A percentile compares a stretch with the other conserved stretches of the same genome.
These are phyloP conservation scores for Teratosphaeria nubilosa DNA, from an alignment of 2,329 filamentous ascomycete genomes.

Conservation along the genomic window DNA sequence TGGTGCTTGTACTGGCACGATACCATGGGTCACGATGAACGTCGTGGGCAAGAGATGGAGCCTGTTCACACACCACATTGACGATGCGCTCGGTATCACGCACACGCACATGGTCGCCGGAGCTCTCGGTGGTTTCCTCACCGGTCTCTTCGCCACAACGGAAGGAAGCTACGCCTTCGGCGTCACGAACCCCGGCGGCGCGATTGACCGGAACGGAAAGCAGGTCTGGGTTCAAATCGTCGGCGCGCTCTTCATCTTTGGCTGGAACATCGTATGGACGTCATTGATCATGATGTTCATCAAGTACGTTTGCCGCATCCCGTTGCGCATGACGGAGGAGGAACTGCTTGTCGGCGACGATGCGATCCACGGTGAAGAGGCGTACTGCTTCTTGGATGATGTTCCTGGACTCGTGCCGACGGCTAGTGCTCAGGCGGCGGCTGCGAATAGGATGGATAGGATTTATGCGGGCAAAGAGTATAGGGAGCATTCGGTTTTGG, in stretches of 20 bases:
- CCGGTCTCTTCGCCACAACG: conserved; percentile 38
- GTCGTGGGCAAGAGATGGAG: conserved; percentile 37
- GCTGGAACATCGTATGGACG: conserved; percentile 43
- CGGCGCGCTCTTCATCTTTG: conserved; percentile 40
- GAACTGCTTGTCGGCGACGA: conserved; percentile 38
- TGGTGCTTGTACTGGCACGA: conserved; percentile 33
- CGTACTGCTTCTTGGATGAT: conserved; percentile 23
- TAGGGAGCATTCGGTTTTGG: neutral
- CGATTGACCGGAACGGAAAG: conserved; percentile 41
- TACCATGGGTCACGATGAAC: conserved; percentile 44
- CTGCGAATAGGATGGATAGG: neutral
- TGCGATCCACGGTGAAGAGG: conserved; percentile 39
- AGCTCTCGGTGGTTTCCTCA: conserved; percentile 36
- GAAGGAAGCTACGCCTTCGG: conserved; percentile 40
- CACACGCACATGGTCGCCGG: conserved; percentile 42
- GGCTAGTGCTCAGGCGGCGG: neutral
- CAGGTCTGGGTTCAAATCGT: conserved; percentile 43
- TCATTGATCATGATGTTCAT: conserved; percentile 41
- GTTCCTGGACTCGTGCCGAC: conserved; percentile 10
- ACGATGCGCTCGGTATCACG: conserved; percentile 44
- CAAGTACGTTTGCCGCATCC: conserved; percentile 39
- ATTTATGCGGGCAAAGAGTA: neutral
- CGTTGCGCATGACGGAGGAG: conserved; percentile 39
- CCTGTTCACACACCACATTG: conserved; percentile 48
- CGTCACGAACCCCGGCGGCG: conserved; percentile 36